Base-by-base conservation (phyloP, 768 basidiomycete genomes). In the Serendipita indica region DNA sequence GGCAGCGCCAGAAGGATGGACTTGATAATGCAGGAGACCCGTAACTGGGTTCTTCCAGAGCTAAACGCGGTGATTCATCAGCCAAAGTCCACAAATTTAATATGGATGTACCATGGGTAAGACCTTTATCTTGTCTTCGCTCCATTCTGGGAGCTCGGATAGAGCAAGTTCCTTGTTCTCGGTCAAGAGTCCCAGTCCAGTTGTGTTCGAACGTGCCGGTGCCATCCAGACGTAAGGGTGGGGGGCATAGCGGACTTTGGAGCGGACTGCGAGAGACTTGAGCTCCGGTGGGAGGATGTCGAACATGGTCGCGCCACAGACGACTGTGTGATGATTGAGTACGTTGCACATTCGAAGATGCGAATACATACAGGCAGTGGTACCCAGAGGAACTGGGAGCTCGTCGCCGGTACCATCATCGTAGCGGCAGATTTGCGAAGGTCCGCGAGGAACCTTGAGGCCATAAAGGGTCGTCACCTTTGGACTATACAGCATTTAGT, bases 151-250 rank as follows among this genome's bases (percentile, higher is more conserved):
- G 22, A 96, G 77, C 61, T 89, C 81, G 16, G 75, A 70, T 45
- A 79, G 63, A 1, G 79, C 69, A 62, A 85, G 64, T 71, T 94
- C 90, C 33, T 80, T 72, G 0, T 83, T 84, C 54, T 93, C 91
- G 1, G 72, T 74, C 68, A 85, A 86, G 64, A 92, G 83, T 1
- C 89, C 90, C 5, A 94, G 72, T 3, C 89, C 90, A 20, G 88
- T 90, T 0, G 86, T 73, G 65, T 81, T 68, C 0, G 87, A 82
- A 59, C 75, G 79, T 1, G 87, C 81, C 16, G 82, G 78, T 0
- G 84, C 77, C 87, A 93, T 92, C 89, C 89, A 91, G 34, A 90
- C 83, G 67, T 89, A 91, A 1, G 89, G 87, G 60, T 90, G 88
- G 10, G 89, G 88, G 3, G 86, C 79, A 67, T 90, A 92, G 65